Evolutionary conservation across 345 rosid genomes (phyloP).

Genomic region (thale cress (Arabidopsis thaliana)): TAIR10.1 NC_003070.9:4268001-4268500

Average conservation of each 20-base stretch:
- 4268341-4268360: background rate
- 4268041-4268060: constrained; percentile 16
- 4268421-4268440: constrained; percentile 97
- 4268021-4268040: background rate
- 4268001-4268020: background rate
- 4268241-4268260: constrained; percentile 86
- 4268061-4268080: constrained; percentile 1
- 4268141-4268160: constrained; percentile 98
- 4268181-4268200: constrained; percentile 91
- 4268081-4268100: background rate
- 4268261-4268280: constrained; percentile 87
- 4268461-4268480: constrained; percentile 21
- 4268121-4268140: constrained; percentile 31
- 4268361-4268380: constrained; percentile 57
- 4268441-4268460: constrained; percentile 70
- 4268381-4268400: constrained; percentile 69
- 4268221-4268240: constrained; percentile 77
- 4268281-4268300: background rate
- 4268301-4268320: constrained; percentile 2
- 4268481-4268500: background rate
- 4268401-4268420: constrained; percentile 88
- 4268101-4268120: background rate
- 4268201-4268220: constrained; percentile 73
- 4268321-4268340: constrained; percentile 24
- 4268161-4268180: constrained; percentile 82